Percentiles rank a stretch among this genome's conserved stretches.
phyloP scores from a whole-genome alignment of 371 early-diverging fungal species.

The Mortierella sp. region DNA sequence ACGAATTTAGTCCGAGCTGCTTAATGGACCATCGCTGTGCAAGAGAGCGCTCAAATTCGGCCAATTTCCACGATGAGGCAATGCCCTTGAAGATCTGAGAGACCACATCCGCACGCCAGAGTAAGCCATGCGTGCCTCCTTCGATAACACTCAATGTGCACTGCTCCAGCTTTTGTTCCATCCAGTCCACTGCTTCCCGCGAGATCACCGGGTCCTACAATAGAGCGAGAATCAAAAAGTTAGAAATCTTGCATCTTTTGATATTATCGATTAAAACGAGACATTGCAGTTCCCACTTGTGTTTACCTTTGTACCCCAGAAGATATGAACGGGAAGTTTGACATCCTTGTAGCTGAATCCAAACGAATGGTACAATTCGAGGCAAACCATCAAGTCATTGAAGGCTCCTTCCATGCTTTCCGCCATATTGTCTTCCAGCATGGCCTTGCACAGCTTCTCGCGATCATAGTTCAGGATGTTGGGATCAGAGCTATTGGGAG shows the following conservation, averaged over 20 bases:
- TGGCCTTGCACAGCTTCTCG: constrained; percentile 48
- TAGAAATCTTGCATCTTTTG: too few relatives aligned
- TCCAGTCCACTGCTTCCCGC: constrained; percentile 55
- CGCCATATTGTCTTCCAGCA: constrained; percentile 51
- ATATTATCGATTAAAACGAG: too few relatives aligned
- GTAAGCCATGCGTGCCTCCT: constrained; percentile 54
- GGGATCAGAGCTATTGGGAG: constrained; percentile 30
- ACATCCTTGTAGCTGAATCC: constrained; percentile 55
- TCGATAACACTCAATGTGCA: constrained; percentile 55
- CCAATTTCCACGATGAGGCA: constrained; percentile 53
- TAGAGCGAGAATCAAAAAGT: background rate
- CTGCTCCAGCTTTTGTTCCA: constrained; percentile 51
- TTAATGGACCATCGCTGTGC: constrained; percentile 54
- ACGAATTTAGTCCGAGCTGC: constrained; percentile 39
- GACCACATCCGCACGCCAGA: constrained; percentile 56
- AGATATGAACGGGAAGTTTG: constrained; percentile 50
- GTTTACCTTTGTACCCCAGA: constrained; percentile 52
- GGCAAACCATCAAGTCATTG: constrained; percentile 51
- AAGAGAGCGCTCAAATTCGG: constrained; percentile 51
- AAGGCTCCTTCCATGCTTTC: constrained; percentile 49
- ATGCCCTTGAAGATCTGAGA: constrained; percentile 55
- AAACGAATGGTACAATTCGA: constrained; percentile 45
- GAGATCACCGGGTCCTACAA: constrained; percentile 53
- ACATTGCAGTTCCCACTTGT: background rate
- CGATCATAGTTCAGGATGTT: constrained; percentile 43